These are phyloP conservation scores for Amanita inopinata DNA, from an alignment of 768 basidiomycete species.

Conservation along the genomic window DNA sequence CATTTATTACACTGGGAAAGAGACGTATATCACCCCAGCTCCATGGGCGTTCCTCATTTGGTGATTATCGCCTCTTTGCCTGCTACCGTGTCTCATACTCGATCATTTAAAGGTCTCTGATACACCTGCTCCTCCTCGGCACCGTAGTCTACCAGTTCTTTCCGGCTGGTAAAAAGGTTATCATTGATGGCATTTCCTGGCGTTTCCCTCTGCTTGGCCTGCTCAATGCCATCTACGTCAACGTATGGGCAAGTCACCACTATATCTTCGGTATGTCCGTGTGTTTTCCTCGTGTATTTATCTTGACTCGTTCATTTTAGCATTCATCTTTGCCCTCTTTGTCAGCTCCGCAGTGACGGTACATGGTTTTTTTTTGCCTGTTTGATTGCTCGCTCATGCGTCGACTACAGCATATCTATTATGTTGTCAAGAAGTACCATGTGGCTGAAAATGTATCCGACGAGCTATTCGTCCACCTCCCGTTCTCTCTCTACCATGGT, in stretches of 20 bases:
- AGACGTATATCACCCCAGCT: slow-evolving; percentile 92
- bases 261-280: slow-evolving; percentile 50
- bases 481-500: slow-evolving; percentile 93
- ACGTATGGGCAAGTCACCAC: slow-evolving; percentile 72
- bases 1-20: slow-evolving; percentile 64
- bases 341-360: slow-evolving; percentile 64
- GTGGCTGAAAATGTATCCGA: slow-evolving; percentile 53
- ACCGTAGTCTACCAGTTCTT: slow-evolving; percentile 89
- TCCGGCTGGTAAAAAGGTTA: slow-evolving; percentile 59
- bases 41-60: slow-evolving; percentile 90
- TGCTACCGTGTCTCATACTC: slow-evolving; percentile 10
- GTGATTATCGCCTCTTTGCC: slow-evolving; percentile 22
- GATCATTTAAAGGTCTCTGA: slow-evolving; percentile 56
- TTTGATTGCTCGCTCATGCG: slow-evolving; percentile 17
- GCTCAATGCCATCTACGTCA: slow-evolving; percentile 84
- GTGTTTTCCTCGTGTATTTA: slow-evolving; percentile 1
- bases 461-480: slow-evolving; percentile 88
- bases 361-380: slow-evolving; percentile 13
- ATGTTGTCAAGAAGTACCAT: slow-evolving; percentile 84
- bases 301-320: slow-evolving; percentile 25
- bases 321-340: slow-evolving; percentile 82
- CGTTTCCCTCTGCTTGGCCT: slow-evolving; percentile 82
- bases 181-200: slow-evolving; percentile 88
- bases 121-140: slow-evolving; percentile 86
- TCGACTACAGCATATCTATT: slow-evolving; percentile 84